These are phyloP conservation scores for Colletotrichum sp. DNA, from an alignment of 2,329 filamentous ascomycete species.

Conservation along the genomic window DNA sequence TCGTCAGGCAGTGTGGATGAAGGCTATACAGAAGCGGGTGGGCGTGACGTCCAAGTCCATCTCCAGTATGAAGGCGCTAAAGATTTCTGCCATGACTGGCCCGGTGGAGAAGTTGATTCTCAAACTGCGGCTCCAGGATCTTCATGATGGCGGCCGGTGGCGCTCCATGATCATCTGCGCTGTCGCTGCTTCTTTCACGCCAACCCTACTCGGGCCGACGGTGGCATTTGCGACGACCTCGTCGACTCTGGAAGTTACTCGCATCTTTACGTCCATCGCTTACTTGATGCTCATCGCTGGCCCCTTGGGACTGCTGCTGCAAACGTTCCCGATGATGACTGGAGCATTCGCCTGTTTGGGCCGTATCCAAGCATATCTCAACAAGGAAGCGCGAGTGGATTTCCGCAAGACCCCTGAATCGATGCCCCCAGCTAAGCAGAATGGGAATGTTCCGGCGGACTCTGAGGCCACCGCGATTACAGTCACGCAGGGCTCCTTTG, in stretches of 20 bases:
- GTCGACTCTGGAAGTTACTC: slow-evolving; percentile 26
- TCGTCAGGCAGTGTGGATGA: slow-evolving; percentile 28
- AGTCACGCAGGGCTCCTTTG: slow-evolving; percentile 29
- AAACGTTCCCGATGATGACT: slow-evolving; percentile 33
- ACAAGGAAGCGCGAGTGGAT: slow-evolving; percentile 27
- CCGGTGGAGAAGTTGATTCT: slow-evolving; percentile 35
- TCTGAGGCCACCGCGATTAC: not conserved
- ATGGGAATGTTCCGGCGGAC: not conserved
- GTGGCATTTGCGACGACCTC: slow-evolving; percentile 36
- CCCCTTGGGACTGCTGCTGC: slow-evolving; percentile 35
- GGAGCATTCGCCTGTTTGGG: slow-evolving; percentile 34
- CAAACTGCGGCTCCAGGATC: slow-evolving; percentile 35
- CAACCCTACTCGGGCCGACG: slow-evolving; percentile 37
- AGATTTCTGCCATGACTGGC: slow-evolving; percentile 39
- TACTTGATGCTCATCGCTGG: slow-evolving; percentile 36
- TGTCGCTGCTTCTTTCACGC: slow-evolving; percentile 35
- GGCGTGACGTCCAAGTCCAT: slow-evolving; percentile 31
- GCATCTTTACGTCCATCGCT: slow-evolving; percentile 37
- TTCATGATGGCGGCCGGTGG: slow-evolving; percentile 31
- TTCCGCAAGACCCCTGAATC: not conserved
- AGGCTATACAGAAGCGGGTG: slow-evolving; percentile 25
- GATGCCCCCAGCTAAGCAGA: not conserved
- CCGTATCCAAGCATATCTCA: slow-evolving; percentile 41
- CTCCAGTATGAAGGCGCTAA: slow-evolving; percentile 41
- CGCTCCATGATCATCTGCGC: slow-evolving; percentile 24